Percentiles rank a stretch among this genome's conserved stretches.
Evolutionary conservation across 352 stramenopile species (phyloP).

Genomic region (Globisporangium middletonii): DNA sequence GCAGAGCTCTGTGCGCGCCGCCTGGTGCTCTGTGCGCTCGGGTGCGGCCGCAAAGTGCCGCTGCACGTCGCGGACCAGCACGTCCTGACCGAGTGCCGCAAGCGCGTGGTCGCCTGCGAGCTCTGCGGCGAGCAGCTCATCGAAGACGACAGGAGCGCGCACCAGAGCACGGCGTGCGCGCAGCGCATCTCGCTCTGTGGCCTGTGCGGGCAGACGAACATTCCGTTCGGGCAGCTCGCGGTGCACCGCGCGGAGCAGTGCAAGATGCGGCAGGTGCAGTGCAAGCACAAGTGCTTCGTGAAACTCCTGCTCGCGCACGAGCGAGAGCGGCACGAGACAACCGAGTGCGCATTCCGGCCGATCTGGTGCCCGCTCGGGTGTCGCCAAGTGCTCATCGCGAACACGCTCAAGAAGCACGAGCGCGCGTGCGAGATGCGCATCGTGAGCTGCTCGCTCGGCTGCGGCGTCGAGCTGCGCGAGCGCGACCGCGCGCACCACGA

Average conservation of each 20-base stretch:
- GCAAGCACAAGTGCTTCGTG: slow-evolving; percentile 40
- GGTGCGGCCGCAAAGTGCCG: slow-evolving; percentile 48
- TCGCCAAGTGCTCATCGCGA: slow-evolving; percentile 36
- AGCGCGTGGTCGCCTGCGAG: slow-evolving; percentile 29
- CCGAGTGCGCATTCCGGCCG: slow-evolving; percentile 48
- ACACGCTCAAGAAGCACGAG: slow-evolving; percentile 50
- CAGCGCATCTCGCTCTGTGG: slow-evolving; percentile 46
- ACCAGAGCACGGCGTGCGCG: slow-evolving; percentile 28
- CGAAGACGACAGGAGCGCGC: slow-evolving; percentile 26
- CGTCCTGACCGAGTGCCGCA: slow-evolving; percentile 29
- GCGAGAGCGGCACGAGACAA: slow-evolving; percentile 47
- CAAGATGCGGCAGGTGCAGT: slow-evolving; percentile 53
- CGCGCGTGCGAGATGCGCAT: slow-evolving; percentile 56
- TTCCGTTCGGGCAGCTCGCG: slow-evolving; percentile 25
- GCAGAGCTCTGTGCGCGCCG: slow-evolving; percentile 23
- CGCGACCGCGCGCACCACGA: slow-evolving; percentile 56
- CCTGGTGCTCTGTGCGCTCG: slow-evolving; percentile 29
- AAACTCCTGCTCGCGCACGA: slow-evolving; percentile 50
- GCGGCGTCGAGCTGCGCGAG: slow-evolving; percentile 56
- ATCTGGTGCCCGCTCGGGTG: slow-evolving; percentile 72
- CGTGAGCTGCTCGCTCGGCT: slow-evolving; percentile 39
- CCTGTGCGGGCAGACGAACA: slow-evolving; percentile 38
- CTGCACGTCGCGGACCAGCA: slow-evolving; percentile 38
- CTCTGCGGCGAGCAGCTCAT: slow-evolving; percentile 28
- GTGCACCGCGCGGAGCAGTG: slow-evolving; percentile 44